Conservation (phyloP, 2,329 filamentous ascomycete species). For the Diaporthe citriasiana region DNA sequence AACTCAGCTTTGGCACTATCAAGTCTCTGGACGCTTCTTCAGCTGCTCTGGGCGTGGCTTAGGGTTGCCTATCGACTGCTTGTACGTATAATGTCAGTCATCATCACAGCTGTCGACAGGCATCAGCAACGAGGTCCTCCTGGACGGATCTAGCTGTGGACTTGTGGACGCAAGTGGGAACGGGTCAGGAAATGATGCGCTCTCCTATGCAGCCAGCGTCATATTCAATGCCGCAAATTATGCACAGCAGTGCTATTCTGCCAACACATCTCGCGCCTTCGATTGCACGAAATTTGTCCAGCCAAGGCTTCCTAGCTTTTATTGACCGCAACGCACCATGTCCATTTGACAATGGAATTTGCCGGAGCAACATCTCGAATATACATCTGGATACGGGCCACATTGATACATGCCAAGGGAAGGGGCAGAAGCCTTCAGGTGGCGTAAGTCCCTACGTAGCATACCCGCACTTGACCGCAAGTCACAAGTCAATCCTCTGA, state of each 20-base stretch:
- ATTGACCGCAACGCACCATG: not conserved
- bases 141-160: not conserved
- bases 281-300: not conserved
- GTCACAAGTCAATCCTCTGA: not conserved
- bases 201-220: not conserved
- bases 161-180: not conserved
- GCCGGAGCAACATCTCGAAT: not conserved
- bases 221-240: not conserved
- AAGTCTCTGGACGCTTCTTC: not conserved
- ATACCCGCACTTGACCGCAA: not conserved
- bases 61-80: not conserved
- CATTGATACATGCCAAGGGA: not conserved
- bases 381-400: not conserved
- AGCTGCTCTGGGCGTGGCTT: not conserved
- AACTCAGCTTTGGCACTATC: not conserved
- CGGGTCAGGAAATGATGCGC: too few species aligned
- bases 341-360: not conserved
- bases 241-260: not conserved
- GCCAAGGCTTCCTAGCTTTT: not conserved
- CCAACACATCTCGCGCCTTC: not conserved
- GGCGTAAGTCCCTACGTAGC: too few species aligned
- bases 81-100: not conserved
- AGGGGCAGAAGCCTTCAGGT: not conserved
- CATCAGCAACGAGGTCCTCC: not conserved
- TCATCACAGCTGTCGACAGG: not conserved